Base-by-base conservation (phyloP, 2,329 filamentous ascomycete genomes). In the Cadophora sp. region DNA sequence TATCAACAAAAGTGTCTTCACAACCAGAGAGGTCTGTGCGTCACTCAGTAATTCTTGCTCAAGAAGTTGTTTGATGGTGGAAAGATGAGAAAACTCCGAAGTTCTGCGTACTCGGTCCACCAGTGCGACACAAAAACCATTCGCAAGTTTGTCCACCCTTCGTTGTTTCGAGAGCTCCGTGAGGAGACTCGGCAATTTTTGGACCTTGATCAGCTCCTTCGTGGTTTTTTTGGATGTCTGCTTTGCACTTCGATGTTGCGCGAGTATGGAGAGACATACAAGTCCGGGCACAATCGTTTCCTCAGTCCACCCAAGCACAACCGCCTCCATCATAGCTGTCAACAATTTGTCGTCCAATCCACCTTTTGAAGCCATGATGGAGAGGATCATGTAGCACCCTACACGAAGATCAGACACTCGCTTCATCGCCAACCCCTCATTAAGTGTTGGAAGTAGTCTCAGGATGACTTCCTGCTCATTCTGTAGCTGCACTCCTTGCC, bases 311-410 rank as follows among this genome's bases (percentile, higher is more conserved):
- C 92, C 92, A 31, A 86, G 82, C 9, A 92, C 90, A 40, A 97
- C 87, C 71, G 94, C 93, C 75, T 97, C 92, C 93, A 98, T 97
- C 76, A 99, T 86, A 1, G 91, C 90, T 64, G 92, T 89, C n/a
- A 98, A 83, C 1, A 94, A 87, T 66, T 87, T 87, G 74, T 98
- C 94, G 58, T 92, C 88, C 16, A 98, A 84, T 59, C 87, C 86
- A 0, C 91, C 90, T 79, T 97, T 97, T 60, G 92, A 90, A 7
- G 93, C 94, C 70, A 98, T 86, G 60, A 98, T 89, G 7, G 93
- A 89, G 66, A 94, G 86, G 24, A 97, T 89, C 91, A 97, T 97
- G 79, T 97, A 98, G 67, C 92, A 94, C 19, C 92, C 94, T 69
- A 97, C 87, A 72, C 94, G 92, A 51, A 97, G 83, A 70, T 95